A percentile compares a stretch with the other conserved stretches of the same genome.
Evolutionary conservation across 345 rosid species (phyloP).

Genomic region (Kernera saxatilis): DNA sequence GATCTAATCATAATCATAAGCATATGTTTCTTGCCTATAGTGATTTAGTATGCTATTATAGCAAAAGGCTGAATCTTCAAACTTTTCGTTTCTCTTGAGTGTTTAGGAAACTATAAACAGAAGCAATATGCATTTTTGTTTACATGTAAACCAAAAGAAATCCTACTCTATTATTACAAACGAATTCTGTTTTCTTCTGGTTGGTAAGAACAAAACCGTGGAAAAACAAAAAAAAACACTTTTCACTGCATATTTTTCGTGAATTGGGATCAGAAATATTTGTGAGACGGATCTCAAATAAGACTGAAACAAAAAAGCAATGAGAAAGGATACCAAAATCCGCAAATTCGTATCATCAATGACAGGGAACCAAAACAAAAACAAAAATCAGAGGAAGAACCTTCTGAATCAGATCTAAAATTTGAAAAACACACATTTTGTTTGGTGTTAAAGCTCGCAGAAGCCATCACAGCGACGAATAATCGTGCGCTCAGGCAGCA

Average conservation of each 20-base stretch:
- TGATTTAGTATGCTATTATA: not conserved
- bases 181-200: not conserved
- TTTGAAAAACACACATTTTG: not conserved
- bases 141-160: not conserved
- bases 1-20: not conserved
- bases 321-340: not conserved
- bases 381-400: not conserved
- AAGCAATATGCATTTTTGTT: not conserved
- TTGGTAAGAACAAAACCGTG: not conserved
- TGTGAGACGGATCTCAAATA: not conserved
- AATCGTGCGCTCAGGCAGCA: slow-evolving; percentile 53
- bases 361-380: not conserved
- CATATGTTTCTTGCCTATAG: not conserved
- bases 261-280: not conserved
- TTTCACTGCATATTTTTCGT: not conserved
- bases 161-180: not conserved
- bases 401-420: not conserved
- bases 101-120: not conserved
- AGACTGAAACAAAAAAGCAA: not conserved
- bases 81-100: not conserved
- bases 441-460: slow-evolving; percentile 46
- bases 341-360: not conserved
- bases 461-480: slow-evolving; percentile 55
- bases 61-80: not conserved
- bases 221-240: not conserved